Evolutionary conservation across 139 green algal genomes (phyloP), one percentile per base, ranked within the genome.

Genomic region (Parachlorella kessleri): DNA sequence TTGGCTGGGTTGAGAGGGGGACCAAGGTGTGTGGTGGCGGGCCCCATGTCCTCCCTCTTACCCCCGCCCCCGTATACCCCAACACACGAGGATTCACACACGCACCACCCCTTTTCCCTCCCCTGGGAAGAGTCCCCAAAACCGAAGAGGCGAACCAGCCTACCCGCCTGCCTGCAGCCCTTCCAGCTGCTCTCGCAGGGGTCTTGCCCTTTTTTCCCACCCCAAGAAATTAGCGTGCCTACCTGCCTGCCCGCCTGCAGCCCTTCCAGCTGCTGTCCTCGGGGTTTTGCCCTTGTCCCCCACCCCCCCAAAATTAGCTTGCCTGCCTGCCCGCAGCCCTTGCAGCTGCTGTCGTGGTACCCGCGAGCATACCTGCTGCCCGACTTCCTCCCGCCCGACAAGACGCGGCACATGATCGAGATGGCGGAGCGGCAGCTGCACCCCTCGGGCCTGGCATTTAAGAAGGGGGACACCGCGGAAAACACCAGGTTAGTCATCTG

Each of bases 341-440:
- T 84, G 30, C 87, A 91, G 70, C 28, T 88, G 36, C 72, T 91
- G 26, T 79, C 48, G 41, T 84, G 81, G 75, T 81, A 86, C 53
- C 87, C 87, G 1, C 83, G 87, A 3, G 67, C 80, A 55, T 87
- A 84, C 40, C 65, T 88, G 35, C 80, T 88, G 35, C 84, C 88
- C 14, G 64, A 75, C 28, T 92, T 92, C 64, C 67, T 92, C 9
- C 53, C 73, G 28, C 26, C 68, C 10, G 54, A 70, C 33, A 59
- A 72, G 28, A 74, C 67, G 6, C 70, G 88, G 3, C 81, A 89
- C 55, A 66, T 92, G 1, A 82, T 91, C 5, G 59, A 78, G 7
- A 53, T 91, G 32, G 88, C 85, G 2, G 66, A 83, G 21, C 38
- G 23, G 8, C 69, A 81, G 30, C 72, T 92, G 53, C 66, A 36